Evolutionary conservation across 2,329 filamentous ascomycete genomes (phyloP).

Genomic region (Exophiala xenobiotica): DNA sequence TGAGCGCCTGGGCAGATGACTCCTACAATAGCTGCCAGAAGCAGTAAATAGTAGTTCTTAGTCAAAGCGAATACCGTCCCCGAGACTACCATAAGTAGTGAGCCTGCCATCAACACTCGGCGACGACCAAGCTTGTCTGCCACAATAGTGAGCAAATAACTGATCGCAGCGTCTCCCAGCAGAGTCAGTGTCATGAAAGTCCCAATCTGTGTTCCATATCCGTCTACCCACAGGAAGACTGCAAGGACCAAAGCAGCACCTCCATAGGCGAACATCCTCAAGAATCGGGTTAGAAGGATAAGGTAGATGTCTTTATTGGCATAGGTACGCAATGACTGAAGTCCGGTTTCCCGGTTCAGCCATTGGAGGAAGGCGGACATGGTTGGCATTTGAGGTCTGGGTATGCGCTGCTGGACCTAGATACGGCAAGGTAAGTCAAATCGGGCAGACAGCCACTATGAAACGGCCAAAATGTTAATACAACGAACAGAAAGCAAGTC

Average conservation of each 20-base stretch:
- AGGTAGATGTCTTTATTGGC: conserved; percentile 18
- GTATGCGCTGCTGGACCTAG: neutral
- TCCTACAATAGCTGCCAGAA: conserved; percentile 58
- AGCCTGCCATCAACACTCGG: conserved; percentile 54
- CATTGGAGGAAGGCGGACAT: conserved; percentile 13
- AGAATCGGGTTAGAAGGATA: conserved; percentile 34
- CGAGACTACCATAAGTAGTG: conserved; percentile 56
- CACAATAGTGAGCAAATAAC: conserved; percentile 58
- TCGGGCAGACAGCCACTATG: neutral
- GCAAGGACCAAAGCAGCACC: conserved; percentile 60
- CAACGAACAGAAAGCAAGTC: neutral
- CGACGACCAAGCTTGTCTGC: conserved; percentile 60
- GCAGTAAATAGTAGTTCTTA: conserved; percentile 61
- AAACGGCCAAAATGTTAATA: neutral
- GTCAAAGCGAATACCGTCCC: conserved; percentile 55
- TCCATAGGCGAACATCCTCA: conserved; percentile 63
- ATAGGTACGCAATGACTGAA: conserved; percentile 13
- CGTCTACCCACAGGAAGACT: conserved; percentile 58
- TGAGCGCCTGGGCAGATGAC: conserved; percentile 61
- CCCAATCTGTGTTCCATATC: conserved; percentile 59
- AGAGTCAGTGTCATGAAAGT: conserved; percentile 65
- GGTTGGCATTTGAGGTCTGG: neutral
- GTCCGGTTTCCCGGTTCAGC: conserved; percentile 15
- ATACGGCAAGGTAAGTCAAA: neutral
- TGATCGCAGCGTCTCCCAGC: conserved; percentile 59